Base-by-base conservation (phyloP, 192 early-diverging fungal genomes). In the Physocladia obscura region DNA sequence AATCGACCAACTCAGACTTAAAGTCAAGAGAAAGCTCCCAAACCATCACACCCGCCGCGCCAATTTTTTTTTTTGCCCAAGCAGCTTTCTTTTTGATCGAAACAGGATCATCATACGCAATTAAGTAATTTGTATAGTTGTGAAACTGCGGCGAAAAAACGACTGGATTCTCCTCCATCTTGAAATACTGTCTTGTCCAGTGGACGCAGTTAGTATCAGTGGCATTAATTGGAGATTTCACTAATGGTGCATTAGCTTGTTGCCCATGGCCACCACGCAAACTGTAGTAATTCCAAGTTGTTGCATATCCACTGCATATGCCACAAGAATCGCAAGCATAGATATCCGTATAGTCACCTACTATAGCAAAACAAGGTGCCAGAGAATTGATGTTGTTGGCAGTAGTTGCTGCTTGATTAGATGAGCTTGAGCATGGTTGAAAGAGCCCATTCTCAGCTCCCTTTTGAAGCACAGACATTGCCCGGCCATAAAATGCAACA, bases 71-170 rank as follows among this genome's bases (percentile, higher is more conserved):
- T 32, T 74, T 68, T 19, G 82, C 87, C 74, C 80, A 78, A 1
- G 81, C 75, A 5, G 87, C 80, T 67, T 93, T 93, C 40, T 74
- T 60, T 4, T 71, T 70, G 4, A 92, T 34, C 0, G 89, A 91
- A 36, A 78, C 67, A 24, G 82, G 74, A 62, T 93, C 92, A 56
- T 93, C 92, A 61, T 92, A 93, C 8, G 89, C 89, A 48, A 93
- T 83, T 0, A 47, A 17, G 58, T 85, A 93, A 11, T 82, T 78
- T 34, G 78, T 69, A 11, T 83, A 75, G 55, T 87, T 87, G 8
- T 35, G 36, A 17, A 44, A 62, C 1, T 19, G 11, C 6, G 38
- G 6, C 35, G 60, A 26, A 50, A 84, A 85, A 55, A 80, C 62
- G 78, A 84, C 82, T 29, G 85, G 84, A 21, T 82, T 83, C 24